A percentile compares a stretch with the other conserved stretches of the same genome.
These are phyloP conservation scores for Calonectria honghensis DNA, from an alignment of 2,329 filamentous ascomycete genomes.

Conservation along the genomic window DNA sequence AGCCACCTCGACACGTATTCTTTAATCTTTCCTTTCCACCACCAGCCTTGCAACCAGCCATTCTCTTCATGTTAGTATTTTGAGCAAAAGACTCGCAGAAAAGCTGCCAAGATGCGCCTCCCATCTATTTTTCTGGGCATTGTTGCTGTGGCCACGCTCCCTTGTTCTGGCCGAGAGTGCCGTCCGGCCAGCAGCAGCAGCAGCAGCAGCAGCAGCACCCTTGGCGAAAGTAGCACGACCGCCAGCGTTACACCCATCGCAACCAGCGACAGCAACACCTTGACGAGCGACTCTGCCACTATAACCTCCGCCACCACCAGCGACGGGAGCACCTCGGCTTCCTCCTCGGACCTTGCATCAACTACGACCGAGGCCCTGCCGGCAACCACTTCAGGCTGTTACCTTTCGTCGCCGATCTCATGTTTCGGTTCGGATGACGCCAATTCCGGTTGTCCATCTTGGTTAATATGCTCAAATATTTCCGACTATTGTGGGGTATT, in stretches of 20 bases:
- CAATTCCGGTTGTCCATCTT: too few species aligned
- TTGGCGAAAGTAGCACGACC: not conserved
- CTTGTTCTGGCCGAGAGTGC: not conserved
- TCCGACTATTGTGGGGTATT: too few species aligned
- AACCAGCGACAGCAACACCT: not conserved
- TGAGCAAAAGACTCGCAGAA: not conserved
- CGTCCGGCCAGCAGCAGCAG: too few species aligned
- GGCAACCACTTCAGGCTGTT: too few species aligned
- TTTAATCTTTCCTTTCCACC: too few species aligned
- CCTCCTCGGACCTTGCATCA: too few species aligned
- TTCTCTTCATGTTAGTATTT: not conserved
- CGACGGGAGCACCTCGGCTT: not conserved
- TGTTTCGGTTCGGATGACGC: too few species aligned
- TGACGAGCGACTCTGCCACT: not conserved
- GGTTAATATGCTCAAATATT: too few species aligned
- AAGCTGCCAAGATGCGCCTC: not conserved
- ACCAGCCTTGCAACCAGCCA: not conserved
- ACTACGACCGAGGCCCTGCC: too few species aligned
- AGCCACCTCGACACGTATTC: too few species aligned
- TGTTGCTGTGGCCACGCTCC: not conserved
- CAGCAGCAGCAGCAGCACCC: not conserved
- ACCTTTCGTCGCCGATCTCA: too few species aligned
- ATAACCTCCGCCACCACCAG: not conserved
- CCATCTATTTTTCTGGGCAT: not conserved
- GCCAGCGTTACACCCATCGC: not conserved